A percentile compares a stretch with the other conserved stretches of the same genome.
Conservation (phyloP, 108 stramenopile genomes). For the Fistulifera solaris region DNA sequence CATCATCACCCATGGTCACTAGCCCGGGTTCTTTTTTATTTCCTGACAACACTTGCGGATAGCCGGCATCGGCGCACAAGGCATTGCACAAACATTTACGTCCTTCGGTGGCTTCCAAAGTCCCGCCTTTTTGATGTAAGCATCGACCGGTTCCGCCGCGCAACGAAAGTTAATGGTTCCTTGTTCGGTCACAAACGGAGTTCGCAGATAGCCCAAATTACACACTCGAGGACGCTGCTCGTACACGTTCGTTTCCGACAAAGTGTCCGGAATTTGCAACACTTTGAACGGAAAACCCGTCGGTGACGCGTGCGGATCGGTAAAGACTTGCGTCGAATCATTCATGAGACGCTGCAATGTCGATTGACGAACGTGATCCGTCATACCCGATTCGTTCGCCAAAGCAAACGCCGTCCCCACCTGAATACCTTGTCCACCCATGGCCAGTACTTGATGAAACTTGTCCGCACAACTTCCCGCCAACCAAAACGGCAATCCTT, state of each 20-base stretch:
- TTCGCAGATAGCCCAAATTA: slow-evolving; percentile 34
- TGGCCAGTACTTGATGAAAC: slow-evolving; percentile 21
- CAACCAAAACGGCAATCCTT: slow-evolving; percentile 41
- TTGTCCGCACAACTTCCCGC: slow-evolving; percentile 36
- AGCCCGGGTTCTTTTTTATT: slow-evolving; percentile 19
- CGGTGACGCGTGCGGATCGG: slow-evolving; percentile 37
- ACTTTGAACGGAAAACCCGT: slow-evolving; percentile 51
- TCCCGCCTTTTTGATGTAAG: slow-evolving; percentile 34
- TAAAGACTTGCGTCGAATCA: slow-evolving; percentile 19
- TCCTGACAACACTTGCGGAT: slow-evolving; percentile 16
- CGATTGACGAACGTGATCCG: slow-evolving; percentile 13
- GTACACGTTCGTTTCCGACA: slow-evolving; percentile 23
- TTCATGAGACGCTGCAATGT: slow-evolving; percentile 20
- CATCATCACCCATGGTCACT: slow-evolving; percentile 36
- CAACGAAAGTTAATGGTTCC: slow-evolving; percentile 34
- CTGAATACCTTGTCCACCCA: slow-evolving; percentile 40
- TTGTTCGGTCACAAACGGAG: slow-evolving; percentile 9
- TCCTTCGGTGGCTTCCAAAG: slow-evolving; percentile 21
- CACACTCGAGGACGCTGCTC: slow-evolving; percentile 29
- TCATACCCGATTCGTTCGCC: slow-evolving; percentile 36
- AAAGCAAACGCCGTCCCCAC: slow-evolving; percentile 39
- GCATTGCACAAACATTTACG: slow-evolving; percentile 49
- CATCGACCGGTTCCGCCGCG: slow-evolving; percentile 29
- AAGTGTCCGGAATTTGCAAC: slow-evolving; percentile 23
- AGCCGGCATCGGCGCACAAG: slow-evolving; percentile 37